phyloP scores from a whole-genome alignment of 129 eudicot species.

The Flaveria robusta region DNA sequence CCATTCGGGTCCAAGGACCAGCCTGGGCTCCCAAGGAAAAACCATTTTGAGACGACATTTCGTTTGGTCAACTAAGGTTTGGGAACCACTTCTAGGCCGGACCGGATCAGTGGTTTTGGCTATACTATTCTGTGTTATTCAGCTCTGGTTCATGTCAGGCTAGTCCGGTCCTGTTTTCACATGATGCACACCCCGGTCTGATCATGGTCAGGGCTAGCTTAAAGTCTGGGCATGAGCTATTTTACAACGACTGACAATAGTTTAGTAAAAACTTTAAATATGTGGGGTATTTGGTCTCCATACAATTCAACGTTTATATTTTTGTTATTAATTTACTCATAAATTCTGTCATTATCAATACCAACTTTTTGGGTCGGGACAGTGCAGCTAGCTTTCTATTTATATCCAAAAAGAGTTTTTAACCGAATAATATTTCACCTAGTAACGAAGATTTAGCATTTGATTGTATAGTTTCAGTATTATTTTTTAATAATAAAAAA shows the following conservation, averaged over 20 bases:
- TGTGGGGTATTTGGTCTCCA: conserved; percentile 12
- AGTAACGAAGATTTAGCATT: no score
- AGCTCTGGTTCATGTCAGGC: background rate
- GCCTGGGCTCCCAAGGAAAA: background rate
- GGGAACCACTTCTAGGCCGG: background rate
- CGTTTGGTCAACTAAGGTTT: background rate
- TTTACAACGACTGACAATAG: background rate
- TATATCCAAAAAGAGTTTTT: background rate
- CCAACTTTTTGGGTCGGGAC: background rate
- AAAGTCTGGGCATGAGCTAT: background rate
- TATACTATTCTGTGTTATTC: background rate
- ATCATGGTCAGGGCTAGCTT: background rate
- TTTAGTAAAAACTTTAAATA: background rate
- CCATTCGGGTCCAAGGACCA: background rate
- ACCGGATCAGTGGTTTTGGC: background rate
- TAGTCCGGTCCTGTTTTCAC: background rate
- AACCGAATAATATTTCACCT: no score
- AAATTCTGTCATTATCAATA: conserved; percentile 5
- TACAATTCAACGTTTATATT: background rate
- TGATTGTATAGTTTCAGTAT: no score
- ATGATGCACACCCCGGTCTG: background rate
- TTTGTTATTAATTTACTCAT: background rate
- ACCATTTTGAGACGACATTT: background rate
- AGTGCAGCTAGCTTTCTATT: conserved; percentile 1
- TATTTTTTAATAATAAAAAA: no score